Evolutionary conservation across 208 protist genomes (phyloP).

Genomic region (Herpetomonas samuelpessoai): DNA sequence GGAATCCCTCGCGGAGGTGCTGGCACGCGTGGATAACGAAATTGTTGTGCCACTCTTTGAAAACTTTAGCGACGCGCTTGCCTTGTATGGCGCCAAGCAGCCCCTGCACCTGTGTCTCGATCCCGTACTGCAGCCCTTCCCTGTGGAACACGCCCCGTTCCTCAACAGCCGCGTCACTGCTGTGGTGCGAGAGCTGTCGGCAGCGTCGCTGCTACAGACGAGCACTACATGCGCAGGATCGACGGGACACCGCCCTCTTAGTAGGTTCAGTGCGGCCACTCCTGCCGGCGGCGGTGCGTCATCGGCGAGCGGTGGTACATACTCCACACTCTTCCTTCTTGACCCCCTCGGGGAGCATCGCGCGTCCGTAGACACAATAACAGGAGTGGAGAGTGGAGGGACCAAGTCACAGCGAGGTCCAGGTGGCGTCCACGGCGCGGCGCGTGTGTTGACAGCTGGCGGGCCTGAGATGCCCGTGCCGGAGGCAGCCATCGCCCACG

Average conservation of each 20-base stretch:
- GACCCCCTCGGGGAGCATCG: not conserved
- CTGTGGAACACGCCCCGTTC: conserved; percentile 49
- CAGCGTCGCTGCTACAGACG: conserved; percentile 11
- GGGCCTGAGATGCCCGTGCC: not conserved
- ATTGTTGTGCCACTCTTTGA: conserved; percentile 31
- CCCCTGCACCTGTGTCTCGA: conserved; percentile 70
- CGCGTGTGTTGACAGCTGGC: not conserved
- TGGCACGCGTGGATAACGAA: conserved; percentile 15
- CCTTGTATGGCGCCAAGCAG: conserved; percentile 28
- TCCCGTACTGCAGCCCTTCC: conserved; percentile 56
- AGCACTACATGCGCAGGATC: not conserved
- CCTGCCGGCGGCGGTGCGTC: too few relatives aligned
- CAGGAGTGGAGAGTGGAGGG: not conserved
- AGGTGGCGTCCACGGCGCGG: not conserved
- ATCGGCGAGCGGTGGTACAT: not conserved
- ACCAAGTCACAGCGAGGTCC: too few relatives aligned
- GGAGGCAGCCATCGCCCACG: not conserved
- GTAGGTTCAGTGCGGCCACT: not conserved
- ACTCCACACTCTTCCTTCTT: not conserved
- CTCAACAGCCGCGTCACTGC: conserved; percentile 33
- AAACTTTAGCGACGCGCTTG: conserved; percentile 35
- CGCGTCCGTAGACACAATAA: not conserved
- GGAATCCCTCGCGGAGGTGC: conserved; percentile 5
- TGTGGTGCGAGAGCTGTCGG: conserved; percentile 33
- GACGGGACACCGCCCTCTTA: not conserved